Base-by-base conservation (phyloP, 2,329 filamentous ascomycete genomes). In the Neodidymelliopsis sp. region DNA sequence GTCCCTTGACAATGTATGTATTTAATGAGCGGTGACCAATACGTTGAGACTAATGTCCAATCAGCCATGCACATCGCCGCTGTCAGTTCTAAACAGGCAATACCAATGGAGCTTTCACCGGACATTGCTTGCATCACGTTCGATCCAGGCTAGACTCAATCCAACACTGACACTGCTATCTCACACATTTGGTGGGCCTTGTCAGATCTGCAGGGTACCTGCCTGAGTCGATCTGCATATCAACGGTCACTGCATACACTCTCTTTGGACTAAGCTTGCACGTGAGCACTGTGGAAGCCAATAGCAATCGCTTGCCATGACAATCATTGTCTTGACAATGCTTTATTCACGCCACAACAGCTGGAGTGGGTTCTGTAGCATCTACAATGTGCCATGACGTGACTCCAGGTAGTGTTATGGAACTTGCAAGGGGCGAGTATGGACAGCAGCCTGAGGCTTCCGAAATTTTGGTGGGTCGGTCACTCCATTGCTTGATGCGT, bases 71-170 rank as follows among this genome's bases (percentile, higher is more conserved):
- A 36, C 30, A 18, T 13, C 11, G 12, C 30, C 40, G 47, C 36
- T 43, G 36, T 37, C 35, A 31, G 18, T 36, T 12, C 22, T 18
- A 45, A 49, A 53, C 22, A 48, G 34, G 49, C 47, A 49, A 49
- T 56, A 42, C 45, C 30, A 49, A 57, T 54, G 40, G 33, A 50
- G 40, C 50, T 54, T 36, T 65, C 56, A 64, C 62, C 66, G 65
- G 62, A 65, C 36, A 52, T 36, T 47, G 48, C 52, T 34, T 61
- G 65, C 66, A 62, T 57, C 41, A 70, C 65, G 53, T 39, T 22
- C 42, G n/a, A n/a, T n/a, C n/a, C n/a, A n/a, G n/a, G n/a, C n/a
- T n/a, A n/a, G n/a, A n/a, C n/a, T n/a, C n/a, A n/a, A n/a, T n/a
- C n/a, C n/a, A n/a, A n/a, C n/a, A n/a, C n/a, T n/a, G n/a, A n/a